A percentile compares a stretch with the other conserved stretches of the same genome.
Evolutionary conservation across 352 stramenopile species (phyloP).

Genomic region (Pythium sp.): DNA sequence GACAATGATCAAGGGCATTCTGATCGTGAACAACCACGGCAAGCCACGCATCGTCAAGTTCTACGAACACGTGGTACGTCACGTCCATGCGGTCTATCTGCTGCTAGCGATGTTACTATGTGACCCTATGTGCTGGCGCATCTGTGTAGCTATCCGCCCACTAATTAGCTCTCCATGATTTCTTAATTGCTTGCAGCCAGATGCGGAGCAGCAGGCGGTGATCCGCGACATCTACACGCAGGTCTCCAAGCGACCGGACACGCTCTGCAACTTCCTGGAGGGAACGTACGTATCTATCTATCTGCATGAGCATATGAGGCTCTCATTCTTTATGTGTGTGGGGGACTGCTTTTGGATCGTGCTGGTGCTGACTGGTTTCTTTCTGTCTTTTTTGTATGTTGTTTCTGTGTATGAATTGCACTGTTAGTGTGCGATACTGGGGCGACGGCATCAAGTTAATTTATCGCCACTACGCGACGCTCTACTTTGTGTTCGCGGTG

Average conservation of each 20-base stretch:
- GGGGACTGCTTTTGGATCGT: not conserved
- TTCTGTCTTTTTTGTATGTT: slow-evolving; percentile 7
- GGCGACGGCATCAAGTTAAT: slow-evolving; percentile 98
- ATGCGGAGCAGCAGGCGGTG: slow-evolving; percentile 96
- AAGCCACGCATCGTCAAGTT: slow-evolving; percentile 99
- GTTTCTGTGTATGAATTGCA: not conserved
- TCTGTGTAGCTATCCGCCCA: not conserved
- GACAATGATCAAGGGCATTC: slow-evolving; percentile 97
- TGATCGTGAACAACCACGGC: slow-evolving; percentile 99
- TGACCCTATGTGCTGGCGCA: not conserved
- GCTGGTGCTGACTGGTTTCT: not conserved
- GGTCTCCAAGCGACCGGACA: slow-evolving; percentile 97
- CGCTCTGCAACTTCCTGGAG: slow-evolving; percentile 99
- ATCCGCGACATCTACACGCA: slow-evolving; percentile 98
- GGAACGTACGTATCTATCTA: slow-evolving; percentile 72
- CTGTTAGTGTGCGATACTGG: slow-evolving; percentile 88
- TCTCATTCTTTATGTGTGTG: not conserved
- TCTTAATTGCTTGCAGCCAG: slow-evolving; percentile 49
- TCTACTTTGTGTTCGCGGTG: slow-evolving; percentile 99
- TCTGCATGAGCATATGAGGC: not conserved
- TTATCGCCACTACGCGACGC: slow-evolving; percentile 98
- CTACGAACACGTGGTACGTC: slow-evolving; percentile 96
- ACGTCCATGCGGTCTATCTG: slow-evolving; percentile 25
- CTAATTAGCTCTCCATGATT: not conserved
- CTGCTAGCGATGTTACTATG: not conserved